Conservation (phyloP, 2,329 filamentous ascomycete genomes). For the Sporothrix pseudoabietina region DNA sequence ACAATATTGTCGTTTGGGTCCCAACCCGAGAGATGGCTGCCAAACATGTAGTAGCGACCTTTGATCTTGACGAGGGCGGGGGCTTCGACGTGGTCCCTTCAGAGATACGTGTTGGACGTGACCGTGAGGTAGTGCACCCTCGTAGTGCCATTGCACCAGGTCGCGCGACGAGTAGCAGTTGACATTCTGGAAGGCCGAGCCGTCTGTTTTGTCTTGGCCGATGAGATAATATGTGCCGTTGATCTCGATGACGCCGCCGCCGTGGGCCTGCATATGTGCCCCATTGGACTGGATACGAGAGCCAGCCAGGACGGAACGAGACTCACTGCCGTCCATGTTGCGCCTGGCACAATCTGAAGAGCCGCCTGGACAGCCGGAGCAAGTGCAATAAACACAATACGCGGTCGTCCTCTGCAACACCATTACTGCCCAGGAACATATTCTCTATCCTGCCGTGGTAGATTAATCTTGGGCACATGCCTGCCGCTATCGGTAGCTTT, state of each 20-base stretch:
- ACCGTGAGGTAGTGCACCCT: slow-evolving; percentile 35
- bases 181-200: slow-evolving; percentile 63
- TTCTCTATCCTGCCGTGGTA: not conserved
- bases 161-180: slow-evolving; percentile 70
- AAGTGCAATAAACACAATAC: not conserved
- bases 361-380: slow-evolving; percentile 27
- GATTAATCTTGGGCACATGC: slow-evolving; percentile 8
- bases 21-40: slow-evolving; percentile 49
- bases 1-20: slow-evolving; percentile 54
- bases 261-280: slow-evolving; percentile 66
- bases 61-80: slow-evolving; percentile 56
- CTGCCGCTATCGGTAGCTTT: not conserved
- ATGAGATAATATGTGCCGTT: slow-evolving; percentile 65
- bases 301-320: too few relatives aligned
- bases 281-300: slow-evolving; percentile 16
- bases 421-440: not conserved
- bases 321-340: slow-evolving; percentile 37
- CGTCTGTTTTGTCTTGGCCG: slow-evolving; percentile 69
- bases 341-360: slow-evolving; percentile 37
- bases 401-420: not conserved
- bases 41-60: slow-evolving; percentile 58
- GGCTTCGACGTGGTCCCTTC: slow-evolving; percentile 50
- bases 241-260: slow-evolving; percentile 63
- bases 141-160: slow-evolving; percentile 52
- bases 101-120: slow-evolving; percentile 33